Conservation (phyloP, 1,284 basidiomycete genomes). For the Flammula alnicola region DNA sequence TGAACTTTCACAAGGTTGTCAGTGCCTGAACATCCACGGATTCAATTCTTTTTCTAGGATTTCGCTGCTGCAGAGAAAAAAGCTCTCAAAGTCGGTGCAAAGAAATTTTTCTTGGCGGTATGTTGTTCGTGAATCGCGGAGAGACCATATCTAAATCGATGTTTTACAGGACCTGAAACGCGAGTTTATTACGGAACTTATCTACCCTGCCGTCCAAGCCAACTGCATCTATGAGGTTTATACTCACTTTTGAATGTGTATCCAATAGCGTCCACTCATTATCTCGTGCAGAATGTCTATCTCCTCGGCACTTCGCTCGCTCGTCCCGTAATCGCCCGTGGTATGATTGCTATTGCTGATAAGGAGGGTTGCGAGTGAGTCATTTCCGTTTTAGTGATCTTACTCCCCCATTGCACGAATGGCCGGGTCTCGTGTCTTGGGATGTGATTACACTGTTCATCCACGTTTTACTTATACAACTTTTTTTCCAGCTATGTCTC, state of each 20-base stretch:
- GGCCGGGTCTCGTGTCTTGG: constrained; percentile 6
- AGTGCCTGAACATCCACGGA: not conserved
- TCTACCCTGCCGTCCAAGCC: constrained; percentile 97
- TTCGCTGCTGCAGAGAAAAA: constrained; percentile 94
- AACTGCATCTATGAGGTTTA: constrained; percentile 97
- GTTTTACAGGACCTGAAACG: constrained; percentile 83
- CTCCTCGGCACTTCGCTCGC: constrained; percentile 98
- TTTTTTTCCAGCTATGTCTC: constrained; percentile 77
- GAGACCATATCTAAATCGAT: not conserved
- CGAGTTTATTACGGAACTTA: constrained; percentile 96
- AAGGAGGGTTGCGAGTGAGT: constrained; percentile 91
- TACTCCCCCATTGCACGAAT: no score
- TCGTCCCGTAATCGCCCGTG: constrained; percentile 97
- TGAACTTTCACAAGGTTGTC: constrained; percentile 16
- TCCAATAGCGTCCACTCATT: not conserved
- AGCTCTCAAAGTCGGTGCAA: constrained; percentile 91
- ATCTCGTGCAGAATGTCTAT: constrained; percentile 80
- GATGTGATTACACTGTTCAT: no score
- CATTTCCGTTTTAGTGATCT: constrained; percentile 1
- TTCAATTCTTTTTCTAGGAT: constrained; percentile 61
- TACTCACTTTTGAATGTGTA: constrained; percentile 6
- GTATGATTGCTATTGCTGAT: constrained; percentile 96
- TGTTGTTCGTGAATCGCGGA: constrained; percentile 13
- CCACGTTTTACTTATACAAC: constrained; percentile 1
- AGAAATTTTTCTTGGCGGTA: constrained; percentile 93